Base-by-base conservation (phyloP, 768 basidiomycete genomes). In the Boletus coccyginus region DNA sequence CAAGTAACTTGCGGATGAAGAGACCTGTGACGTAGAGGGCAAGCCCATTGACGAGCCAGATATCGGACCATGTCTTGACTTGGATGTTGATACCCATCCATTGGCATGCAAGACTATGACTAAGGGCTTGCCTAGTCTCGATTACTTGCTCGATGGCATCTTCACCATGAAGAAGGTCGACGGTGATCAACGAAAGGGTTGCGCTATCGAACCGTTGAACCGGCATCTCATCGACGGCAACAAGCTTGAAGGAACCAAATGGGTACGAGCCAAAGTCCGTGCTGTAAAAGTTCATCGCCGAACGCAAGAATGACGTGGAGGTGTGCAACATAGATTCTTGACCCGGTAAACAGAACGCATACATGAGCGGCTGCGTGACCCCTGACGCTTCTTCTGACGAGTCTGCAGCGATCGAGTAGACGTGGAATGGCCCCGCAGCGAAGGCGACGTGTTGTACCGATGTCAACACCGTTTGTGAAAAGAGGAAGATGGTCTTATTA, bases 31-130 rank as follows among this genome's bases (percentile, higher is more conserved):
- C 89, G 68, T 98, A 94, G 16, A 94, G 78, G 10, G 92, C 88
- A 45, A 99, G 77, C 2, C 95, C 97, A 65, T 96, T 94, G 55
- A 95, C 87, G n/a, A 99, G 84, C 97, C 97, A 99, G 27, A 87
- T 83, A 71, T 99, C 97, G 13, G 93, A 89, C 84, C 92, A 92
- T 31, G 86, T 82, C 75, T 93, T 94, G 50, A 89, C 94, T 55
- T 94, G 87, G 65, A 99, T 93, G 72, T 98, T 96, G 72, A 99
- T 86, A 29, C 97, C 95, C 53, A 92, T 80, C 97, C 97, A 99
- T 72, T 99, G 97, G 60, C 87, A 92, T 9, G 94, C 95, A 35
- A 98, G 80, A 7, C 92, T 88, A 68, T 98, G 92, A 29, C 87
- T 81, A 46, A 99, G 80, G 32, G 85, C 79, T 54, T 94, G 93